Percentiles rank a stretch among this genome's conserved stretches.
Evolutionary conservation across 2,329 filamentous ascomycete species (phyloP).

Genomic region (Hymenoscyphus occultus): DNA sequence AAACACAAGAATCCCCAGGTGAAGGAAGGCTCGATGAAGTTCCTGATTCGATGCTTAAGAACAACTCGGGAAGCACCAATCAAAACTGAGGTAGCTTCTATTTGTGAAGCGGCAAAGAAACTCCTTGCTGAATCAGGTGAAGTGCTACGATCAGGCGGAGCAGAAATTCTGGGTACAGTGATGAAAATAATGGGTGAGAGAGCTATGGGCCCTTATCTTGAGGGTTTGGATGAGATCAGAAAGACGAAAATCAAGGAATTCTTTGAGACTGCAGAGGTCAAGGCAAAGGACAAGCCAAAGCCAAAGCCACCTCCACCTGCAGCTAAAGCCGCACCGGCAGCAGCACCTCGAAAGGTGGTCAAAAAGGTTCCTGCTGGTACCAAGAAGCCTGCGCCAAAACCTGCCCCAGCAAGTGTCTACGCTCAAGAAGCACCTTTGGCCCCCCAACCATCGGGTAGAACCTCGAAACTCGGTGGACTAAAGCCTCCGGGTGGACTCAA

Average conservation of each 20-base stretch:
- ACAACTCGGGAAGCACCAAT: slow-evolving; percentile 79
- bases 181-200: slow-evolving; percentile 99
- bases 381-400: slow-evolving; percentile 47
- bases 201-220: slow-evolving; percentile 88
- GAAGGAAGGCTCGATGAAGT: slow-evolving; percentile 92
- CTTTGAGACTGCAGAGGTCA: slow-evolving; percentile 76
- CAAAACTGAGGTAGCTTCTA: slow-evolving; percentile 77
- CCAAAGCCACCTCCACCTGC: slow-evolving; percentile 74
- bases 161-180: slow-evolving; percentile 86
- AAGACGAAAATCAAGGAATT: slow-evolving; percentile 96
- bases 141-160: slow-evolving; percentile 79
- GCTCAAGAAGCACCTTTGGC: slow-evolving; percentile 53
- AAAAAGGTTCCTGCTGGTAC: slow-evolving; percentile 39
- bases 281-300: slow-evolving; percentile 89
- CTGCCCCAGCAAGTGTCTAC: slow-evolving; percentile 38
- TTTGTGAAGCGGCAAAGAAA: slow-evolving; percentile 88
- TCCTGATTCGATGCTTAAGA: slow-evolving; percentile 83
- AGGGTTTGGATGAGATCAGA: slow-evolving; percentile 90
- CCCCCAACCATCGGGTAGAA: slow-evolving; percentile 56
- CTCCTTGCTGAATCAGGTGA: slow-evolving; percentile 86
- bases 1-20: slow-evolving; percentile 97
- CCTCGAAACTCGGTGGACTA: slow-evolving; percentile 54
- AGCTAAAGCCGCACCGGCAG: slow-evolving; percentile 48
- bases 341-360: slow-evolving; percentile 46
- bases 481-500: slow-evolving; percentile 51